phyloP scores from a whole-genome alignment of 805 yeast genomes.

The Wickerhamomyces rabaulensis region DNA sequence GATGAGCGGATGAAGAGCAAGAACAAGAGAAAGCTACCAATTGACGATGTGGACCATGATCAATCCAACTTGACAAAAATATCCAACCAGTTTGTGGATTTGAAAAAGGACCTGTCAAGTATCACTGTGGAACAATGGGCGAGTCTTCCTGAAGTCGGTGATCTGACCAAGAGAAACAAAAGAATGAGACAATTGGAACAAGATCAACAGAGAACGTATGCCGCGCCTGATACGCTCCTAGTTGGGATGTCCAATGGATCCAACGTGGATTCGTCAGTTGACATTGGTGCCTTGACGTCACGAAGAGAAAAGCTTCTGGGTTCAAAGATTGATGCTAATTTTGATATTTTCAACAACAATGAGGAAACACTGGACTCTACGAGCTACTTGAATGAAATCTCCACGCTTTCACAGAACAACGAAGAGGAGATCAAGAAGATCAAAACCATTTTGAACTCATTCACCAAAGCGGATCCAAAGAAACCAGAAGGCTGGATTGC shows the following conservation, averaged over 20 bases:
- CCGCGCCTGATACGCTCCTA: conserved; percentile 72
- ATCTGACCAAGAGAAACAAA: conserved; percentile 75
- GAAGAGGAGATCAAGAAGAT: conserved; percentile 57
- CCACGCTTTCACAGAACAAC: conserved; percentile 6
- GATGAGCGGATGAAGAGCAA: conserved; percentile 46
- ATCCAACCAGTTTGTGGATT: conserved; percentile 57
- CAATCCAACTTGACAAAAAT: conserved; percentile 23
- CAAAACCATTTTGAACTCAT: conserved; percentile 56
- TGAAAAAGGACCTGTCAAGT: conserved; percentile 54
- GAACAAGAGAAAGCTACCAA: conserved; percentile 17
- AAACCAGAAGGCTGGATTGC: conserved; percentile 84
- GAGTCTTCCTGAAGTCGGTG: conserved; percentile 81
- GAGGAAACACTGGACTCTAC: conserved; percentile 16
- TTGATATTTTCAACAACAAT: conserved; percentile 8
- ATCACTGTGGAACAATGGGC: conserved; percentile 76
- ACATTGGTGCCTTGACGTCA: conserved; percentile 49
- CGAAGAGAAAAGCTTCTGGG: conserved; percentile 59
- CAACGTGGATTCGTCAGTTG: conserved; percentile 29
- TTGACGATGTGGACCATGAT: conserved; percentile 21
- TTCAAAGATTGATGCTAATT: conserved; percentile 42
- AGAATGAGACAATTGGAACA: conserved; percentile 60
- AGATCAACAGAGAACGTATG: conserved; percentile 64
- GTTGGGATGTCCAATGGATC: conserved; percentile 29
- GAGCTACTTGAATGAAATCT: conserved; percentile 36
- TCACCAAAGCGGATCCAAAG: conserved; percentile 66